Conservation (phyloP, 2,329 filamentous ascomycete species). For the Fusarium sp. region DNA sequence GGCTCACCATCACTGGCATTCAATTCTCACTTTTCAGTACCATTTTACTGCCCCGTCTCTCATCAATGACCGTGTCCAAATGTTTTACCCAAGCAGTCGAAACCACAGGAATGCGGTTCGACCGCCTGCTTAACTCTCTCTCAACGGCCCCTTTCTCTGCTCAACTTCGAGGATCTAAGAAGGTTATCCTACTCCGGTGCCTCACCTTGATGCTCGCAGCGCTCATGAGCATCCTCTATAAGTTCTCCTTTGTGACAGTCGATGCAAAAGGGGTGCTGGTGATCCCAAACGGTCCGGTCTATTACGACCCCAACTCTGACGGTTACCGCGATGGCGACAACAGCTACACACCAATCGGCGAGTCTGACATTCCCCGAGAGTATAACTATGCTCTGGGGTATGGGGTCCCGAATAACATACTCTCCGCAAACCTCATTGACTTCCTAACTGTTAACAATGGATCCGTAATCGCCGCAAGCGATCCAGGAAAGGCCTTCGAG, state of each 20-base stretch:
- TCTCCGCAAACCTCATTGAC: not conserved
- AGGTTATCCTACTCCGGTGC: not conserved
- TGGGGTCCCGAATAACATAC: not conserved
- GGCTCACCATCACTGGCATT: not conserved
- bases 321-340: not conserved
- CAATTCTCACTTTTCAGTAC: not conserved
- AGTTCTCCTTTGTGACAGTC: not conserved
- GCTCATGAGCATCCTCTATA: not conserved
- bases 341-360: not conserved
- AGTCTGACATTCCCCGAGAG: not conserved
- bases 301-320: not conserved
- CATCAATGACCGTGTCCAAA: not conserved
- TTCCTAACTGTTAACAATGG: not conserved
- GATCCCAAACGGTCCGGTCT: not conserved
- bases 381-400: not conserved
- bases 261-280: not conserved
- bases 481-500: not conserved
- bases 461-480: not conserved
- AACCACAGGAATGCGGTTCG: not conserved
- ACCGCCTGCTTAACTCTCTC: not conserved
- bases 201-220: not conserved
- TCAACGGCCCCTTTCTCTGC: not conserved
- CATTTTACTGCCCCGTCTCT: not conserved
- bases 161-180: not conserved
- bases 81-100: not conserved